Evolutionary conservation across 345 rosid genomes (phyloP).

Genomic region (Pelargonium nanum): DNA sequence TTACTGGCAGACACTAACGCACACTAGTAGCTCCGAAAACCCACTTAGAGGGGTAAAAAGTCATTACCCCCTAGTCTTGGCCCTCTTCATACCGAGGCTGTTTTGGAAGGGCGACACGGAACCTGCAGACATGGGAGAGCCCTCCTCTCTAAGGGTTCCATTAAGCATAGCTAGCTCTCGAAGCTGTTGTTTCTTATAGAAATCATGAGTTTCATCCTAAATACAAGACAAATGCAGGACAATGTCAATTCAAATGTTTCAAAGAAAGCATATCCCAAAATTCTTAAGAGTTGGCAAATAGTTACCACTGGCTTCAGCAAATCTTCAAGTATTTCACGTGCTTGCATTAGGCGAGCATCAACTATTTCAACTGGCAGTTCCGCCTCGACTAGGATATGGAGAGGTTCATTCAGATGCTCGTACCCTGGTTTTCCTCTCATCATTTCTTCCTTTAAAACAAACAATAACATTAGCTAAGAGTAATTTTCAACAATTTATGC

Average conservation of each 20-base stretch:
- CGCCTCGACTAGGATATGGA: constrained; percentile 88
- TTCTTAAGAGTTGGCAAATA: background rate
- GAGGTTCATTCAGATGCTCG: constrained; percentile 91
- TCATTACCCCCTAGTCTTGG: constrained; percentile 76
- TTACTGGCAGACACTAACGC: constrained; percentile 19
- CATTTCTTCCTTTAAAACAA: constrained; percentile 62
- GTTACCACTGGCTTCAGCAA: constrained; percentile 78
- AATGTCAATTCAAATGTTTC: background rate
- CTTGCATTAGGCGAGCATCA: constrained; percentile 87
- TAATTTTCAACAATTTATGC: background rate
- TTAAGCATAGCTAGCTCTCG: constrained; percentile 93
- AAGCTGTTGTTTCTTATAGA: constrained; percentile 92
- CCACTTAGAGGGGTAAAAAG: constrained; percentile 6
- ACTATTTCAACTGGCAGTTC: constrained; percentile 84
- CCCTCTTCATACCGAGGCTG: constrained; percentile 94
- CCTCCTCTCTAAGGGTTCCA: constrained; percentile 82
- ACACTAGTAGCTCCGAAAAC: constrained; percentile 22
- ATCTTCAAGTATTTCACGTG: constrained; percentile 86
- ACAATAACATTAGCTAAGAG: background rate
- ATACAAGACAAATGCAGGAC: background rate
- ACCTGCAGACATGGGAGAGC: constrained; percentile 92
- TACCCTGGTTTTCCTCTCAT: constrained; percentile 96
- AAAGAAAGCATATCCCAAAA: background rate
- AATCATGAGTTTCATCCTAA: constrained; percentile 90
- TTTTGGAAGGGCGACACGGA: constrained; percentile 78